Percentiles rank a stretch among this genome's conserved stretches.
Evolutionary conservation across 306 rosid species (phyloP).

Genomic region (Vigna reflexopilosa): DNA sequence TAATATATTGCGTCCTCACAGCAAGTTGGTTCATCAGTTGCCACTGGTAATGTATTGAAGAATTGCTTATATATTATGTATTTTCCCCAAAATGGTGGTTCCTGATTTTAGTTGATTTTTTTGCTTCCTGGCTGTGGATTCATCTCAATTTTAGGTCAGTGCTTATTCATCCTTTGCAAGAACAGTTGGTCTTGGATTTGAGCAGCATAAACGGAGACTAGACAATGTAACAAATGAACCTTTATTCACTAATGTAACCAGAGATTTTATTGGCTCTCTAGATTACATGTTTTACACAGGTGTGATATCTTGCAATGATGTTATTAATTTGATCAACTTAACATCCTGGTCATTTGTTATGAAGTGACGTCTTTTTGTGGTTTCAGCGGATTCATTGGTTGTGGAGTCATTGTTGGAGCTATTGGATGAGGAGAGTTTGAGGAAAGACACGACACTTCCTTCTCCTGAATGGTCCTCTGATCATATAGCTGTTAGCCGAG

Average conservation of each 20-base stretch:
- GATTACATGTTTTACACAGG: slow-evolving; percentile 99
- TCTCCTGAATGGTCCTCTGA: slow-evolving; percentile 99
- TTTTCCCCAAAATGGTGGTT: background rate
- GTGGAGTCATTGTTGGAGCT: slow-evolving; percentile 97
- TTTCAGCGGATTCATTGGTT: slow-evolving; percentile 92
- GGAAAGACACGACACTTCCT: slow-evolving; percentile 98
- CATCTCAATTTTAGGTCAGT: slow-evolving; percentile 70
- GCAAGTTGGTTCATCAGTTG: slow-evolving; percentile 92
- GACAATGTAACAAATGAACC: slow-evolving; percentile 89
- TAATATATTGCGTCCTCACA: slow-evolving; percentile 84
- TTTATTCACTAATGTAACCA: slow-evolving; percentile 87
- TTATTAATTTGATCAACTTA: background rate
- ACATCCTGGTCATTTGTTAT: slow-evolving; percentile 26
- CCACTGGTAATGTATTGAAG: slow-evolving; percentile 70
- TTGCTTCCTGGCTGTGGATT: slow-evolving; percentile 4
- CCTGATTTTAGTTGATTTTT: slow-evolving; percentile 7
- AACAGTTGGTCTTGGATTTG: slow-evolving; percentile 71
- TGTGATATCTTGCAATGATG: slow-evolving; percentile 41
- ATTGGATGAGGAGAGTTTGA: slow-evolving; percentile 97
- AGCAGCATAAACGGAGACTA: slow-evolving; percentile 87
- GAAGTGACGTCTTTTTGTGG: slow-evolving; percentile 33
- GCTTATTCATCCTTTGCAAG: slow-evolving; percentile 94
- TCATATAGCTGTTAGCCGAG: slow-evolving; percentile 96
- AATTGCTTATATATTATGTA: slow-evolving; percentile 6
- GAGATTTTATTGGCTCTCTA: slow-evolving; percentile 96